These are phyloP conservation scores for Stagonosporopsis cucurbitacearum DNA, from an alignment of 2,329 filamentous ascomycete species.

Conservation along the genomic window DNA sequence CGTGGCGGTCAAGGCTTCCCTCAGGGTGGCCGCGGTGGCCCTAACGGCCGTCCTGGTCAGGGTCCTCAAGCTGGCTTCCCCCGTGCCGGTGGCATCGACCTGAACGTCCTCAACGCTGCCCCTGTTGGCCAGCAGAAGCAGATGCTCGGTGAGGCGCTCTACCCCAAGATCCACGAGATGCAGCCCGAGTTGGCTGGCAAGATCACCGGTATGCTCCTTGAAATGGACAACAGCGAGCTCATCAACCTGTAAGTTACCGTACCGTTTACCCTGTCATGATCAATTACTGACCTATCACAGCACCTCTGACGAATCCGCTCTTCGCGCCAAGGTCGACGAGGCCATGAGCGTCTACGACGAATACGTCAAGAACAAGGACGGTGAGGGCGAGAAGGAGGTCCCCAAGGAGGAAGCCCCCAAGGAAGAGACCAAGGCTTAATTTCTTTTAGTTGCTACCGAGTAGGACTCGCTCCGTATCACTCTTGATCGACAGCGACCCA, in stretches of 20 bases:
- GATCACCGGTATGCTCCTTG: conserved; percentile 99
- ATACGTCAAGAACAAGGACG: conserved; percentile 82
- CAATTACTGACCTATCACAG: conserved; percentile 57
- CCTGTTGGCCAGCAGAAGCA: conserved; percentile 89
- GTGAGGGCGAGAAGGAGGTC: conserved; percentile 47
- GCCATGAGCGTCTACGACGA: conserved; percentile 97
- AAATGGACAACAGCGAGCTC: conserved; percentile 97
- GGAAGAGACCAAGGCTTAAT: conserved; percentile 54
- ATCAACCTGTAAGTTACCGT: conserved; percentile 83
- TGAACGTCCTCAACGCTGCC: conserved; percentile 59
- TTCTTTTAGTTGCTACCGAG: conserved; percentile 39
- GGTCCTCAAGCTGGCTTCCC: conserved; percentile 42
- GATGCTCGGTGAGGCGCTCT: conserved; percentile 95
- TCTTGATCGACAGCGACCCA: conserved; percentile 34
- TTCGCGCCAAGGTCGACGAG: conserved; percentile 96
- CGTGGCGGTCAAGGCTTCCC: conserved; percentile 51
- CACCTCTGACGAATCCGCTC: conserved; percentile 85
- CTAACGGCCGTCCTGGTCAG: conserved; percentile 43
- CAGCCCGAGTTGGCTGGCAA: conserved; percentile 97
- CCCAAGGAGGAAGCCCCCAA: conserved; percentile 54
- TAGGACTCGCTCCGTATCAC: conserved; percentile 39
- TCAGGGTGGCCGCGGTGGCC: conserved; percentile 47
- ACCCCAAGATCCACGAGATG: conserved; percentile 96
- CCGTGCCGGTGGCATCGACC: conserved; percentile 53
- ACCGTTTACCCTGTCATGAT: neutral